Conservation (phyloP, 331 rosid genomes). For the Quercus tomentella region DNA sequence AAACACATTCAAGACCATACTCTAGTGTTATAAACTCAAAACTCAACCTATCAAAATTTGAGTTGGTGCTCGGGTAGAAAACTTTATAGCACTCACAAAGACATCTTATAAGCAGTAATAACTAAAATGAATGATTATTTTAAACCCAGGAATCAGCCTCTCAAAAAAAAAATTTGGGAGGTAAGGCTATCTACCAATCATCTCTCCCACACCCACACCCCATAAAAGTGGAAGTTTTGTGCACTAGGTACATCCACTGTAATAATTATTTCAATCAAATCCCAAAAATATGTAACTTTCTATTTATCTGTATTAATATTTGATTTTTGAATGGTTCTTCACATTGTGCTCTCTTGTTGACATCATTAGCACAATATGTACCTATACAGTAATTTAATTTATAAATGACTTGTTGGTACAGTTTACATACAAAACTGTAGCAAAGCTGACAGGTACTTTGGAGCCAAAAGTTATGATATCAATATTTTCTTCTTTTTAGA, state of each 20-base stretch:
- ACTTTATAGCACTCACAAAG: background rate
- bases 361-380: too few relatives aligned
- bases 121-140: background rate
- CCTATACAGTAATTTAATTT: background rate
- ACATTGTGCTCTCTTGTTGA: too few relatives aligned
- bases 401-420: background rate
- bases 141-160: background rate
- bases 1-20: background rate
- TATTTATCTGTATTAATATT: background rate
- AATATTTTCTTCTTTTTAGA: background rate
- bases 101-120: background rate
- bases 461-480: background rate
- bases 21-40: background rate
- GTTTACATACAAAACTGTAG: background rate
- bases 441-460: background rate
- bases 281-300: background rate
- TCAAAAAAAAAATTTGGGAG: too few relatives aligned
- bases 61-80: background rate
- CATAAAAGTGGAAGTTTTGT: too few relatives aligned
- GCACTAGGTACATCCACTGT: too few relatives aligned
- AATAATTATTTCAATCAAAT: background rate
- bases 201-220: too few relatives aligned
- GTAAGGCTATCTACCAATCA: too few relatives aligned
- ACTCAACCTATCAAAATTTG: background rate
- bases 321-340: background rate